phyloP scores from a whole-genome alignment of 1,139 yeast species.

The Pichia sp. region DNA sequence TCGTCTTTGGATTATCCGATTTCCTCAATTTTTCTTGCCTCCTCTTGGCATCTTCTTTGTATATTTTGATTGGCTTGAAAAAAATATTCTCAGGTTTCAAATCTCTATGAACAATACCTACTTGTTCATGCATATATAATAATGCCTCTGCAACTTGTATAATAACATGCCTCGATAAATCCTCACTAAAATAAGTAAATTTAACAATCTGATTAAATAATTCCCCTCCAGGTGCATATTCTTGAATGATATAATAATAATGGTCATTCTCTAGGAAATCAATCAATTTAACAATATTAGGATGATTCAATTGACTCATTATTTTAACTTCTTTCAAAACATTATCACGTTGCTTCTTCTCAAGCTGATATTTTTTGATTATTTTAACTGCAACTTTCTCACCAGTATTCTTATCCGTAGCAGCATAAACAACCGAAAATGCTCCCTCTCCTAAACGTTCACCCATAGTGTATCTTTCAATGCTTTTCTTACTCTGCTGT shows the following conservation, averaged over 20 bases:
- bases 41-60: constrained; percentile 37
- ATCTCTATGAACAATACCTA: constrained; percentile 90
- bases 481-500: constrained; percentile 43
- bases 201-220: constrained; percentile 88
- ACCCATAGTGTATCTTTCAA: constrained; percentile 39
- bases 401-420: constrained; percentile 41
- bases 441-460: constrained; percentile 79
- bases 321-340: constrained; percentile 80
- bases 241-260: constrained; percentile 74
- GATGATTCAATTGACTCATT: constrained; percentile 67
- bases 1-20: constrained; percentile 67
- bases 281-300: constrained; percentile 62
- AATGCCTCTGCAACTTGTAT: constrained; percentile 79
- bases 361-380: constrained; percentile 62
- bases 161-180: constrained; percentile 75
- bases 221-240: constrained; percentile 88
- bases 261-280: constrained; percentile 60
- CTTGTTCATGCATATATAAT: constrained; percentile 68
- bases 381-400: constrained; percentile 75
- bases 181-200: constrained; percentile 83
- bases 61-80: constrained; percentile 64
- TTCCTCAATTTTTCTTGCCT: constrained; percentile 41
- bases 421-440: constrained; percentile 78
- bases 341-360: constrained; percentile 45
- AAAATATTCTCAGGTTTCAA: constrained; percentile 90